Percentiles rank a stretch among this genome's conserved stretches.
Conservation (phyloP, 2,329 filamentous ascomycete genomes). For the Coniochaeta pulveracea region DNA sequence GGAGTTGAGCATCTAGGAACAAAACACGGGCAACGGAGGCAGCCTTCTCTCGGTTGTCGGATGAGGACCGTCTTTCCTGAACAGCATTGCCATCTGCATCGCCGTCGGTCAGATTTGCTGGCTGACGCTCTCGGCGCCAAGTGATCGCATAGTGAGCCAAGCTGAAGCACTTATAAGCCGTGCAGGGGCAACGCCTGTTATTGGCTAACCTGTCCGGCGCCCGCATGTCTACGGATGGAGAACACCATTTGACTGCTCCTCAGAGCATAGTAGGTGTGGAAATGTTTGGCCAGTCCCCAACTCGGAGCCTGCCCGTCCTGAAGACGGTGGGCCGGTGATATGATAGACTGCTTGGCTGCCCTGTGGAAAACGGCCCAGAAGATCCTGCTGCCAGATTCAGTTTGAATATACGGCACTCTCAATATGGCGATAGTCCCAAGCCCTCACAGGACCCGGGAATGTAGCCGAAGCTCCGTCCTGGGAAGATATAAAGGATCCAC, state of each 20-base stretch:
- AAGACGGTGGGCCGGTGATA: neutral
- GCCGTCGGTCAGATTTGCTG: too few species aligned
- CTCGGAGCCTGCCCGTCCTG: constrained; percentile 1
- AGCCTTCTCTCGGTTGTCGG: too few species aligned
- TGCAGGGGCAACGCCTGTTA: neutral
- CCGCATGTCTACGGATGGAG: neutral
- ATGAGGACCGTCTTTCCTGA: too few species aligned
- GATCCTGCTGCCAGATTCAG: neutral
- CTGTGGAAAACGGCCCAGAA: neutral
- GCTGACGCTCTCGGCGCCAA: too few species aligned
- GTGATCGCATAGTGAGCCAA: constrained; percentile 2
- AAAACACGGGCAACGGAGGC: too few species aligned
- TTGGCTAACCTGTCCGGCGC: neutral
- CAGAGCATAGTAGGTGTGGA: neutral
- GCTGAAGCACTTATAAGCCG: constrained; percentile 2
- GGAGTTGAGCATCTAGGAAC: too few species aligned
- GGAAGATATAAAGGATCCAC: neutral
- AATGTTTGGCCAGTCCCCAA: neutral
- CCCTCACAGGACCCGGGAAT: neutral
- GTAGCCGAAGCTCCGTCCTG: neutral
- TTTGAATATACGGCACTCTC: neutral
- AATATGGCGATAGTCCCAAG: constrained; percentile 2
- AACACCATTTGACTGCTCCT: neutral
- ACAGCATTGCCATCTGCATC: too few species aligned
- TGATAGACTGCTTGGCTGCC: neutral